A percentile compares a stretch with the other conserved stretches of the same genome.
These are phyloP conservation scores for Fusarium agapanthi DNA, from an alignment of 2,329 filamentous ascomycete genomes.

Conservation along the genomic window DNA sequence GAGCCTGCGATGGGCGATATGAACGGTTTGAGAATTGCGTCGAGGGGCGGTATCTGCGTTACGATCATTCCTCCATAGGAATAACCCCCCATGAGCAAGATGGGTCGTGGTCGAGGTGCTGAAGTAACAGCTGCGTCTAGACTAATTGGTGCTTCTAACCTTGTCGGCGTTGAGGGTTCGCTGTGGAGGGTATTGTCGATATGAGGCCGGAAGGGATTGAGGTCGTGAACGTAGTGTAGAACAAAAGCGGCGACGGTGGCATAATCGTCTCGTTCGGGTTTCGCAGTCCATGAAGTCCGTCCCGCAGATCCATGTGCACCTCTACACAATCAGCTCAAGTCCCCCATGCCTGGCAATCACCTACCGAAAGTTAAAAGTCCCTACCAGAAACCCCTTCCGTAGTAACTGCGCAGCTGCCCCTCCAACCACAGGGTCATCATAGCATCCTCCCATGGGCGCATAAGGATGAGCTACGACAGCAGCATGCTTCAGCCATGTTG, in stretches of 20 bases:
- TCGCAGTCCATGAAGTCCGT: slow-evolving; percentile 86
- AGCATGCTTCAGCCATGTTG: slow-evolving; percentile 58
- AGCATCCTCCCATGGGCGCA: slow-evolving; percentile 84
- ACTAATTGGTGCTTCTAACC: neutral
- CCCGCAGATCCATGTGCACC: slow-evolving; percentile 80
- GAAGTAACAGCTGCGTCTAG: neutral
- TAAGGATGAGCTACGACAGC: slow-evolving; percentile 89
- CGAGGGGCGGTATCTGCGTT: slow-evolving; percentile 72
- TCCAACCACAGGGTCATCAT: slow-evolving; percentile 83
- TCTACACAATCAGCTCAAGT: slow-evolving; percentile 55
- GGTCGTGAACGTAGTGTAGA: slow-evolving; percentile 72
- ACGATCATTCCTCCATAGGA: slow-evolving; percentile 91
- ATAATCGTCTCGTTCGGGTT: slow-evolving; percentile 84
- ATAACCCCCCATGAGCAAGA: slow-evolving; percentile 78
- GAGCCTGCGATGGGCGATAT: slow-evolving; percentile 60
- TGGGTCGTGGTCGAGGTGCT: slow-evolving; percentile 29
- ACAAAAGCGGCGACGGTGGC: slow-evolving; percentile 83
- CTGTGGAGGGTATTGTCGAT: slow-evolving; percentile 3
- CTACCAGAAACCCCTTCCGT: slow-evolving; percentile 76
- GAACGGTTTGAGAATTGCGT: slow-evolving; percentile 69
- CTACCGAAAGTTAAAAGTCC: slow-evolving; percentile 92
- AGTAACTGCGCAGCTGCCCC: slow-evolving; percentile 71
- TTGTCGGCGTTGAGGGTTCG: slow-evolving; percentile 7
- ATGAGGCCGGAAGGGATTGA: slow-evolving; percentile 54
- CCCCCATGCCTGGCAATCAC: neutral